Conservation (phyloP, 2,329 filamentous ascomycete genomes). For the Neurospora crassa region DNA sequence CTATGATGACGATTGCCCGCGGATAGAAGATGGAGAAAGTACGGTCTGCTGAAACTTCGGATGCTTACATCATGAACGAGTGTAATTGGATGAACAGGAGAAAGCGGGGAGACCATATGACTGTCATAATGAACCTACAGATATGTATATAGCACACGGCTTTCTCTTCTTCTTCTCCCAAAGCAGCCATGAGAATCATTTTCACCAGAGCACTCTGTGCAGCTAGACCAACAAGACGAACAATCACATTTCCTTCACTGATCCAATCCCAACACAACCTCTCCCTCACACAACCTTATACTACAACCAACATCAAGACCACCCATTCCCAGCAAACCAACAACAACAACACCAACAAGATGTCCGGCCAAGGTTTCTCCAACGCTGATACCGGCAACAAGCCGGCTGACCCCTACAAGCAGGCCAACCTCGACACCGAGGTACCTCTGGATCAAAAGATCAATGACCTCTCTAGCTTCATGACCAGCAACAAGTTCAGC, state of each 20-base stretch:
- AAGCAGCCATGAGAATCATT: neutral
- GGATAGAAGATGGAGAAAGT: neutral
- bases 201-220: neutral
- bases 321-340: neutral
- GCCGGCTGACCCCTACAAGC: slow-evolving; percentile 67
- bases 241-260: neutral
- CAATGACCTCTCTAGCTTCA: slow-evolving; percentile 61
- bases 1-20: neutral
- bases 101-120: neutral
- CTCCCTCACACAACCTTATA: neutral
- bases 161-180: neutral
- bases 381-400: slow-evolving; percentile 54
- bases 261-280: neutral
- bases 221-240: neutral
- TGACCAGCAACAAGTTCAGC: slow-evolving; percentile 67
- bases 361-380: slow-evolving; percentile 29
- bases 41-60: neutral
- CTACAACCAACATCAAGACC: neutral
- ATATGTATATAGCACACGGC: neutral
- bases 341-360: neutral
- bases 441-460: slow-evolving; percentile 64
- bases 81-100: neutral
- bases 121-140: neutral
- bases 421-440: slow-evolving; percentile 57
- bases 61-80: neutral